Evolutionary conservation across 208 protist species (phyloP), one percentile per base, ranked within the genome.

Genomic region (Sergeia podlipaevii): DNA sequence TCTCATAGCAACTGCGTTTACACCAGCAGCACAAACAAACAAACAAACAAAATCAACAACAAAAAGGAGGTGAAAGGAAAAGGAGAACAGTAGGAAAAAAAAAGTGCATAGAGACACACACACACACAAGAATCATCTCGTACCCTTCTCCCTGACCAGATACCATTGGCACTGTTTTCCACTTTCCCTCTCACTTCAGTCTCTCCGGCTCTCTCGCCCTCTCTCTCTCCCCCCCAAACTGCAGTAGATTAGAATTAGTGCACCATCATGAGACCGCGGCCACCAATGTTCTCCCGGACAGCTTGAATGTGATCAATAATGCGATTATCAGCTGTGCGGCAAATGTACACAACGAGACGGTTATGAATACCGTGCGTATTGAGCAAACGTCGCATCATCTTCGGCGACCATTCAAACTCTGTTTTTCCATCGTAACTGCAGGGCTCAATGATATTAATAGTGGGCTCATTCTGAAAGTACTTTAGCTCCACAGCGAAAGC

Each of bases 381-480:
- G 45, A 93, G 50, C 15, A 93, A 54, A 2, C 83, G 78, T 3
- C 89, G 76, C 82, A 96, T 92, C 89, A 96, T 96, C 66, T 93
- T 93, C 3, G 89, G 89, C 37, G 85, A 93, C 89, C 89, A 96
- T 63, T 96, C 89, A 57, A 93, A 93, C 65, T 96, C 80, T 23
- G 78, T 90, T 57, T 87, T 87, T 26, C 83, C 83, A 46, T 93
- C 85, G 64, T 88, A 92, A 30, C 73, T 77, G 60, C 85, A 89
- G 8, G 89, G 83, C 68, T 91, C 85, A 69, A 96, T 91, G 36
- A 91, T 72, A 43, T 88, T 85, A 59, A 96, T 85, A 3, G 85
- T 92, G 11, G 84, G 76, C 26, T 89, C 83, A 33, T 82, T 86
- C 59, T 93, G 85, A 50, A 93, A 96, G 67, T 96, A 96, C 60